Evolutionary conservation across 129 eudicot species (phyloP).

Genomic region (Tagetes patula): DNA sequence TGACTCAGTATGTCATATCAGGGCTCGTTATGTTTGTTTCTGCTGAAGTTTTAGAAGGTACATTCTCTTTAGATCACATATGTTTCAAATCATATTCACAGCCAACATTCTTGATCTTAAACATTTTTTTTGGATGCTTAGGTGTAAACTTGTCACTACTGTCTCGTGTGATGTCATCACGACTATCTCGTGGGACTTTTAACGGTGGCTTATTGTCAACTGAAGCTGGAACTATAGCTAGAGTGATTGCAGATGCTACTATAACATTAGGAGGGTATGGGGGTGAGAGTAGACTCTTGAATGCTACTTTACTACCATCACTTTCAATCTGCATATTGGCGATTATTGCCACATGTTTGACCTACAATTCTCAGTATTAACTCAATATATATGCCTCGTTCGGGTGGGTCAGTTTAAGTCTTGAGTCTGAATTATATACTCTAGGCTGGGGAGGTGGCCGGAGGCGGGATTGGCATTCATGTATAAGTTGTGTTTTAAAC

Average conservation of each 20-base stretch:
- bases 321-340: constrained; percentile 64
- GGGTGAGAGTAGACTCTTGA: constrained; percentile 65
- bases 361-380: constrained; percentile 83
- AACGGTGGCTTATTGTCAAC: constrained; percentile 90
- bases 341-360: constrained; percentile 71
- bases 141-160: constrained; percentile 89
- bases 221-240: constrained; percentile 93
- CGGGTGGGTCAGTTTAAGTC: not conserved
- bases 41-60: constrained; percentile 98
- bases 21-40: constrained; percentile 89
- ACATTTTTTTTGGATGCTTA: constrained; percentile 17
- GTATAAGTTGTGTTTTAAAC: not conserved
- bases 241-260: constrained; percentile 90
- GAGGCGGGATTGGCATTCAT: not conserved
- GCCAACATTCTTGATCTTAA: not conserved
- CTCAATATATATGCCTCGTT: not conserved
- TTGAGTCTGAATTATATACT: not conserved
- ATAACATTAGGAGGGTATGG: constrained; percentile 77
- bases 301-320: constrained; percentile 74
- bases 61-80: not conserved
- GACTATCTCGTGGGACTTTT: constrained; percentile 95
- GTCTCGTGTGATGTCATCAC: constrained; percentile 92
- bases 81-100: not conserved
- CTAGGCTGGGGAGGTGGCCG: not conserved
- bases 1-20: constrained; percentile 78